Base-by-base conservation (phyloP, 306 rosid species). In the Senna siamea region DNA sequence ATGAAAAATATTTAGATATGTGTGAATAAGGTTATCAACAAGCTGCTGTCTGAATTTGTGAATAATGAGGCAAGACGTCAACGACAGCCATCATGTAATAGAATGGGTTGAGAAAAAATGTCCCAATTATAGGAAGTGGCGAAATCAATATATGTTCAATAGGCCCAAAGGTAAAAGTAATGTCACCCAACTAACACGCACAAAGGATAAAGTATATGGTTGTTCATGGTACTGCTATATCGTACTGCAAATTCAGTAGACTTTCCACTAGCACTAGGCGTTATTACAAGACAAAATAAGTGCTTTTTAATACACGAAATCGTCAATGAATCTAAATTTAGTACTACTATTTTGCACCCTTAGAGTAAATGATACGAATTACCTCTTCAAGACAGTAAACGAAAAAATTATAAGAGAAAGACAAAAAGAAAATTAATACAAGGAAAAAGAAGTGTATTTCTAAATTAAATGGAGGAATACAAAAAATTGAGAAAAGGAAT, bases 101-200 rank as follows among this genome's bases (percentile, higher is more conserved):
- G 78, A 22, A 15, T 40, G 57, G 76, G 50, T 78, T 37, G 46
- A 72, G 85, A 84, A 79, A 88, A 81, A 75, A 34, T 81, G 88
- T 70, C 81, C 74, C 76, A 82, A 55, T 74, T 28, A 73, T 38
- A 68, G 53, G 35, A 54, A 61, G 44, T 73, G 20, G 60, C 57
- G 37, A 55, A 74, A 74, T 61, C 67, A 74, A 53, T 62, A 53
- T 62, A 7, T 70, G 67, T 74, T 74, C 72, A 34, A 43, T 74
- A 38, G 86, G 67, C 77, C 78, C 15, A 59, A 48, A 50, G 80
- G 20, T 51, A 18, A 61, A 79, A 72, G 79, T 53, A 30, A 1
- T 70, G 79, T 71, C 76, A 43, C 75, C 80, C 75, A 82, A 70
- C 86, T 1, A 77, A 18, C 79, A 12, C 43, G 70, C 80, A 82